Conservation (phyloP, 768 basidiomycete genomes). For the Zangia roseola region DNA sequence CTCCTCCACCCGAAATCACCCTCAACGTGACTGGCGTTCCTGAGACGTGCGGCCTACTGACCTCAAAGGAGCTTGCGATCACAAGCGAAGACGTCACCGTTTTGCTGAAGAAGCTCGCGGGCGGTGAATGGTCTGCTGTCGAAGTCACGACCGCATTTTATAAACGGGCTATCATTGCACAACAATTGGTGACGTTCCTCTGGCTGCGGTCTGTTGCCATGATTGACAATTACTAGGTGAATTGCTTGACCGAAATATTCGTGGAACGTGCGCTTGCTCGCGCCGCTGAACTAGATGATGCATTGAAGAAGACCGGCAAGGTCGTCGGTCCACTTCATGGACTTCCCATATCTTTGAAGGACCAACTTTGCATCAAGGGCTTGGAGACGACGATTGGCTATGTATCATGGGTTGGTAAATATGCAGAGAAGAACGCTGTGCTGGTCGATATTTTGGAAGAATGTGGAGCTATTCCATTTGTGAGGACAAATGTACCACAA, state of each 20-base stretch:
- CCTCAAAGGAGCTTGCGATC: conserved; percentile 55
- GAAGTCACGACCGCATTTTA: conserved; percentile 72
- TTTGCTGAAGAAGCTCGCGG: conserved; percentile 54
- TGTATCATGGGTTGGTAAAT: conserved; percentile 66
- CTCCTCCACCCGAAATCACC: conserved; percentile 42
- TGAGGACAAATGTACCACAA: conserved; percentile 74
- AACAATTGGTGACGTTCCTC: conserved; percentile 61
- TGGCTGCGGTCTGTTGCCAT: not conserved
- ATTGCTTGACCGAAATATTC: conserved; percentile 84
- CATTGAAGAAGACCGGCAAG: conserved; percentile 59
- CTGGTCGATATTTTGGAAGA: conserved; percentile 66
- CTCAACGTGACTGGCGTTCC: conserved; percentile 58
- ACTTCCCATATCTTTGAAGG: conserved; percentile 72
- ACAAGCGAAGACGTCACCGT: conserved; percentile 46
- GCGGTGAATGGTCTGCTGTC: conserved; percentile 57
- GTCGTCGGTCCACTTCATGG: conserved; percentile 74
- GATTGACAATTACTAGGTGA: conserved; percentile 45
- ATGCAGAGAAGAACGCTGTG: conserved; percentile 56
- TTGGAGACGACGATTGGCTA: conserved; percentile 76
- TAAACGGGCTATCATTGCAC: conserved; percentile 77
- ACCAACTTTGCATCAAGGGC: conserved; percentile 68
- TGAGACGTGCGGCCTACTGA: conserved; percentile 55
- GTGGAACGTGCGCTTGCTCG: conserved; percentile 65
- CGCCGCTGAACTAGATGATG: conserved; percentile 65
- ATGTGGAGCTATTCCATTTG: conserved; percentile 68